Evolutionary conservation across 1,284 basidiomycete genomes (phyloP).

Genomic region (Pterulicium gracile): DNA sequence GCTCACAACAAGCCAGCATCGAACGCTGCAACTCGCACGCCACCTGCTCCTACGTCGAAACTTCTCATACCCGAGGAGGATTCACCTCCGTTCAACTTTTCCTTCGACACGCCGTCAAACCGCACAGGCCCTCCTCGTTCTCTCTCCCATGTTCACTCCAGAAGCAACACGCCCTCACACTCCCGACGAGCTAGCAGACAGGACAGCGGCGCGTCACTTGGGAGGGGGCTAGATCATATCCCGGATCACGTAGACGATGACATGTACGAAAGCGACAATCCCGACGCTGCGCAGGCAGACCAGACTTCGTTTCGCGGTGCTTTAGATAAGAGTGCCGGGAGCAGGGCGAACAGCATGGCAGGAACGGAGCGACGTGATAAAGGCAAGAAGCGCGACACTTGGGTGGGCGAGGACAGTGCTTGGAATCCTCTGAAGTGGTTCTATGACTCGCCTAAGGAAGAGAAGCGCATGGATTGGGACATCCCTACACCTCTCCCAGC

Average conservation of each 20-base stretch:
- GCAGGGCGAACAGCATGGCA: slow-evolving; percentile 28
- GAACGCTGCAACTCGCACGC: not conserved
- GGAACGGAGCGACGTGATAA: slow-evolving; percentile 19
- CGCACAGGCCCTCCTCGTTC: slow-evolving; percentile 68
- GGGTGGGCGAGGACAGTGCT: slow-evolving; percentile 28
- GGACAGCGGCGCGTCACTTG: slow-evolving; percentile 13
- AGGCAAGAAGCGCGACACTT: slow-evolving; percentile 42
- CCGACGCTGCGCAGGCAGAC: slow-evolving; percentile 17
- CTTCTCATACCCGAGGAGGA: slow-evolving; percentile 1
- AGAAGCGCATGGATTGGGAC: slow-evolving; percentile 25
- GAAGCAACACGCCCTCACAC: slow-evolving; percentile 30
- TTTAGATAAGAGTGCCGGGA: slow-evolving; percentile 34
- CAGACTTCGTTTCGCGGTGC: slow-evolving; percentile 48
- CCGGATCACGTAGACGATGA: slow-evolving; percentile 21
- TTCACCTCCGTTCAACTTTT: slow-evolving; percentile 10
- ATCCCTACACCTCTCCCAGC: not conserved
- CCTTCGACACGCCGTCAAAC: slow-evolving; percentile 44
- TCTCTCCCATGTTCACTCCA: slow-evolving; percentile 52
- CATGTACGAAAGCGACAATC: slow-evolving; percentile 15
- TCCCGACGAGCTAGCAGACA: slow-evolving; percentile 21
- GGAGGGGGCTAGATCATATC: no score
- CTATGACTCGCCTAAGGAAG: slow-evolving; percentile 40
- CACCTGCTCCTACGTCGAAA: not conserved
- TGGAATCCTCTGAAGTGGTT: slow-evolving; percentile 49
- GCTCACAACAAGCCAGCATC: not conserved